Percentiles rank a stretch among this genome's conserved stretches.
These are phyloP conservation scores for Otatea glauca DNA, from an alignment of 176 grass and related monocot species.

Conservation along the genomic window DNA sequence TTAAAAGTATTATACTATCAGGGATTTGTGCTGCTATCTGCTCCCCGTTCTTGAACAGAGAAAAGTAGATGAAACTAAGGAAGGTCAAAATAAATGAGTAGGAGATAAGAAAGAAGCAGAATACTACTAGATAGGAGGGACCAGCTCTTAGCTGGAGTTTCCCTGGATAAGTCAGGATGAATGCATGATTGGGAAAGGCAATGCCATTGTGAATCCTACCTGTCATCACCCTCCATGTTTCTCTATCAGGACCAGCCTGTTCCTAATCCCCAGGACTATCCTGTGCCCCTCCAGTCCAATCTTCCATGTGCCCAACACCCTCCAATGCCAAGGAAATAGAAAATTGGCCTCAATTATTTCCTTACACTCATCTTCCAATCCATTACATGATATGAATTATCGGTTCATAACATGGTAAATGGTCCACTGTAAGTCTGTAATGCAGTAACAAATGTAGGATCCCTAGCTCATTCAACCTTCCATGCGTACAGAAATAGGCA, in stretches of 20 bases:
- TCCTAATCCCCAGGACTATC: constrained; percentile 57
- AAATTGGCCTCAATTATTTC: constrained; percentile 20
- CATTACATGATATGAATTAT: constrained; percentile 51
- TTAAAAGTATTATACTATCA: neutral
- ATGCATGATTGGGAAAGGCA: constrained; percentile 52
- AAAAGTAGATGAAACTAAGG: constrained; percentile 13
- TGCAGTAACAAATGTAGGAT: constrained; percentile 30
- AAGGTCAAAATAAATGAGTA: constrained; percentile 34
- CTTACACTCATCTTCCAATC: constrained; percentile 29
- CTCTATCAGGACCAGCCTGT: constrained; percentile 57
- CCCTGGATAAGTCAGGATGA: constrained; percentile 48
- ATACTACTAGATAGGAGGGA: constrained; percentile 45
- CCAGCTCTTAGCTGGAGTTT: constrained; percentile 53
- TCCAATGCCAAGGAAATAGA: constrained; percentile 24
- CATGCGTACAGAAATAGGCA: constrained; percentile 90
- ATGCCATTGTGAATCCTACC: constrained; percentile 43
- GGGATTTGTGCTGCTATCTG: neutral
- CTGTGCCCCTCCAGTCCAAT: constrained; percentile 49
- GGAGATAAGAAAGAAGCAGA: constrained; percentile 31
- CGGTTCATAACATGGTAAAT: constrained; percentile 45
- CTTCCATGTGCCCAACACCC: constrained; percentile 50
- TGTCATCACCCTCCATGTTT: constrained; percentile 51
- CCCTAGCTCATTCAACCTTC: constrained; percentile 71
- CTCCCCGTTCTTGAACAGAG: constrained; percentile 3
- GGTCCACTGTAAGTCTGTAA: neutral